Evolutionary conservation across 192 early-diverging fungal species (phyloP), one percentile per base, ranked within the genome.

Genomic region (Helicostylum pulchrum): DNA sequence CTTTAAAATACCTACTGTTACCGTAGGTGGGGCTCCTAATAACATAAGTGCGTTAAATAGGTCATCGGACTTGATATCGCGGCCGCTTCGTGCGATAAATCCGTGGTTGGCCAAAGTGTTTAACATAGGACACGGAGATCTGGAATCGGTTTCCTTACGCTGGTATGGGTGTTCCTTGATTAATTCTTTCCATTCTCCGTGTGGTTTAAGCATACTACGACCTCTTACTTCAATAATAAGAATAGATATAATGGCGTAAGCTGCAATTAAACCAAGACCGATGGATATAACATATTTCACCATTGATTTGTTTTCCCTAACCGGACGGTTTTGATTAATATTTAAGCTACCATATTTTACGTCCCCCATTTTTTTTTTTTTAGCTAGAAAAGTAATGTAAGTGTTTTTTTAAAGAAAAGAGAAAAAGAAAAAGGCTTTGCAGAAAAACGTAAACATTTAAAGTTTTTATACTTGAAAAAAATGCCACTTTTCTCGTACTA

Each of bases 41-140:
- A 43, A 36, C n/a, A 44, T 26, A 45, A 20, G 10, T 10, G 42
- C 43, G 14, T 59, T 15, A 21, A 43, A 59, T 14, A 59, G 20
- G 17, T 59, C 57, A 42, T 59, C 43, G 20, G 32, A 45, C 23
- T 59, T 59, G 3, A 59, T 42, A 15, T 59, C 20, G 4, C 43
- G 36, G 14, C 57, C 57, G 43, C 23, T 36, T 59, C 57, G 32
- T 2, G 36, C 11, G 14, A 70, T 53, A 45, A 56, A 70, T 42
- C 68, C 62, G 9, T 66, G 53, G 21, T 56, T 70, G 7, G 59
- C 68, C 9, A 72, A 68, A 20, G 64, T 48, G 19, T 68, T 65
- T 6, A 65, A 1, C 23, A 63, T 19, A 7, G 51, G 61, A 56
- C 67, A 72, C 2, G 61, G 49, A 19, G 54, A 64, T 20, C 70